Percentiles rank a stretch among this genome's conserved stretches.
These are phyloP conservation scores for Eutypella sp. DNA, from an alignment of 2,329 filamentous ascomycete genomes.

Conservation along the genomic window DNA sequence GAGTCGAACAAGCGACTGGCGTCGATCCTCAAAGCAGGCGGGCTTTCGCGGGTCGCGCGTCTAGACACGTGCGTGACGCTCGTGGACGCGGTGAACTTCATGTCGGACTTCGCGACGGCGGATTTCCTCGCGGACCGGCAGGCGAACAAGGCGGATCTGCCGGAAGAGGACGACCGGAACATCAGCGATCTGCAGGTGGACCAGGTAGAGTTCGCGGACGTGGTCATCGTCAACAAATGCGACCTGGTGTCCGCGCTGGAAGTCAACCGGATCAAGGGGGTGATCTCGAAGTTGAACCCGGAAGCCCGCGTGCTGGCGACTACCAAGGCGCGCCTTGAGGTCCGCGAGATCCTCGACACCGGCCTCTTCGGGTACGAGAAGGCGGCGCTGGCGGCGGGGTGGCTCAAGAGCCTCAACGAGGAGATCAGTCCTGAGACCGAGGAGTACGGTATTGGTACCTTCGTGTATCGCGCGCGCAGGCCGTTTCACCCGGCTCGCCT, in stretches of 20 bases:
- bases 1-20: slow-evolving; percentile 21
- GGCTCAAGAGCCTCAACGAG: slow-evolving; percentile 65
- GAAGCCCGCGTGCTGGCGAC: slow-evolving; percentile 60
- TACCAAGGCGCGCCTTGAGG: slow-evolving; percentile 46
- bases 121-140: slow-evolving; percentile 62
- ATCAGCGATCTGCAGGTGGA: slow-evolving; percentile 73
- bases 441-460: slow-evolving; percentile 68
- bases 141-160: slow-evolving; percentile 48
- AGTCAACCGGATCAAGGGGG: slow-evolving; percentile 41
- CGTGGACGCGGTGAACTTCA: slow-evolving; percentile 68
- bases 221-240: slow-evolving; percentile 66
- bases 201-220: slow-evolving; percentile 73
- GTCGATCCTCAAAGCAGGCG: slow-evolving; percentile 43
- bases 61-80: slow-evolving; percentile 70
- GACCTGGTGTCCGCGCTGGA: slow-evolving; percentile 47
- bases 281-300: slow-evolving; percentile 61
- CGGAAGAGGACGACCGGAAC: slow-evolving; percentile 64
- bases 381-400: slow-evolving; percentile 61
- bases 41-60: slow-evolving; percentile 59
- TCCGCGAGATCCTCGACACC: slow-evolving; percentile 61
- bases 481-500: slow-evolving; percentile 48
- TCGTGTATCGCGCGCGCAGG: slow-evolving; percentile 59
- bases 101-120: slow-evolving; percentile 66
- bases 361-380: slow-evolving; percentile 59
- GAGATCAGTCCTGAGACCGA: slow-evolving; percentile 70